A percentile compares a stretch with the other conserved stretches of the same genome.
phyloP scores from a whole-genome alignment of 495 filamentous ascomycete species.

The Haplographium delicatum region DNA sequence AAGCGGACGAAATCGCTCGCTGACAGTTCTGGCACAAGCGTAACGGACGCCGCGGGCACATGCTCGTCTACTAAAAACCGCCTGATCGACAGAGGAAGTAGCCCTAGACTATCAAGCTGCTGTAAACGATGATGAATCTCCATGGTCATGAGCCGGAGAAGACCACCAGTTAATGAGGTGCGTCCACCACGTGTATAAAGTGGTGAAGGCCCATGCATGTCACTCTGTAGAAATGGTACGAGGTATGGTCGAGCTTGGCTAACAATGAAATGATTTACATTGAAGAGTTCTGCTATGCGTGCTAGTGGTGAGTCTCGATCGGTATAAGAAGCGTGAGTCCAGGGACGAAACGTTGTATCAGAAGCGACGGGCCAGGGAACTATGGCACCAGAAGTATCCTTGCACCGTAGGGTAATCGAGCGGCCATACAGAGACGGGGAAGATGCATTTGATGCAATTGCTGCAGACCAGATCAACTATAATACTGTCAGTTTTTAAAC shows the following conservation, averaged over 20 bases:
- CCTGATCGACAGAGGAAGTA: conserved; percentile 63
- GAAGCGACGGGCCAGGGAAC: conserved; percentile 70
- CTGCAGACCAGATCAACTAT: conserved; percentile 83
- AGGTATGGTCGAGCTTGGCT: conserved; percentile 74
- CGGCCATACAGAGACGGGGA: conserved; percentile 55
- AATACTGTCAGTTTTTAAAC: conserved; percentile 28
- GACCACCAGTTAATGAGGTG: conserved; percentile 52
- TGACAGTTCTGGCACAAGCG: conserved; percentile 75
- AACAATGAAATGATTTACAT: conserved; percentile 85
- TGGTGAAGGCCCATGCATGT: conserved; percentile 69
- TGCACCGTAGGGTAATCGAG: conserved; percentile 72
- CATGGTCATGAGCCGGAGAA: conserved; percentile 62
- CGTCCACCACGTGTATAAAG: conserved; percentile 51
- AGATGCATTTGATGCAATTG: conserved; percentile 84
- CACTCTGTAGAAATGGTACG: conserved; percentile 77
- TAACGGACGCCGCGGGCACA: conserved; percentile 74
- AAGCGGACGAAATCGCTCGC: conserved; percentile 66
- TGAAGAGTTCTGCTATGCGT: conserved; percentile 87
- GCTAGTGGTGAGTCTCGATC: conserved; percentile 77
- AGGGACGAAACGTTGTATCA: conserved; percentile 62
- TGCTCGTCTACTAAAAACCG: conserved; percentile 83
- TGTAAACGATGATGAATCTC: conserved; percentile 78
- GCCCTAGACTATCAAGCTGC: conserved; percentile 72
- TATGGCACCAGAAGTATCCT: conserved; percentile 71
- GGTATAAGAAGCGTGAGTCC: conserved; percentile 61